Percentiles rank a stretch among this genome's conserved stretches.
These are phyloP conservation scores for Begonia loranthoides DNA, from an alignment of 306 rosid species.

Conservation along the genomic window DNA sequence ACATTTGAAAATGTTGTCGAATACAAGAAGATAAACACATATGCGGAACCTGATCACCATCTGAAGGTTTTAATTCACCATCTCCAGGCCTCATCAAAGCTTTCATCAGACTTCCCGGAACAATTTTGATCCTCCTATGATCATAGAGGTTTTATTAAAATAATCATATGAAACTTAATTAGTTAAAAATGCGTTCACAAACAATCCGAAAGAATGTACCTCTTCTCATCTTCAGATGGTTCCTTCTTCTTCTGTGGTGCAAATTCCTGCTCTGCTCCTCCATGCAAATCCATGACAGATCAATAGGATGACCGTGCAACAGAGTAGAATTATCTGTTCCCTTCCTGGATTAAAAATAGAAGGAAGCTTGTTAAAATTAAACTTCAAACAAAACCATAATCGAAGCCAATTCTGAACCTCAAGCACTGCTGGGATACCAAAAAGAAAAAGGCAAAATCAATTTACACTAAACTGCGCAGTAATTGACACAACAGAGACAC, in stretches of 20 bases:
- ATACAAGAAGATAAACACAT: background rate
- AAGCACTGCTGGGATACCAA: background rate
- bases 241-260: constrained; percentile 48
- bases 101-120: constrained; percentile 86
- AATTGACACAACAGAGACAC: background rate
- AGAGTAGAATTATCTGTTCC: background rate
- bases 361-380: background rate
- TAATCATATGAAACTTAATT: too few species aligned
- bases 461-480: background rate
- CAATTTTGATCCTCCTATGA: constrained; percentile 64
- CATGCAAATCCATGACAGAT: constrained; percentile 37
- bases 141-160: background rate
- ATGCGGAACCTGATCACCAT: constrained; percentile 73
- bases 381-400: constrained; percentile 3
- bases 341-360: too few species aligned
- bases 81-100: constrained; percentile 83
- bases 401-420: background rate
- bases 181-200: background rate
- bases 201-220: constrained; percentile 21
- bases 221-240: constrained; percentile 69
- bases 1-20: too few species aligned
- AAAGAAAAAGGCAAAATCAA: constrained; percentile 5
- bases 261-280: constrained; percentile 24
- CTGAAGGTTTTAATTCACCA: constrained; percentile 62
- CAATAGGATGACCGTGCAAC: background rate